phyloP scores from a whole-genome alignment of 1,284 basidiomycete genomes.

The Ustilago trichophora region DNA sequence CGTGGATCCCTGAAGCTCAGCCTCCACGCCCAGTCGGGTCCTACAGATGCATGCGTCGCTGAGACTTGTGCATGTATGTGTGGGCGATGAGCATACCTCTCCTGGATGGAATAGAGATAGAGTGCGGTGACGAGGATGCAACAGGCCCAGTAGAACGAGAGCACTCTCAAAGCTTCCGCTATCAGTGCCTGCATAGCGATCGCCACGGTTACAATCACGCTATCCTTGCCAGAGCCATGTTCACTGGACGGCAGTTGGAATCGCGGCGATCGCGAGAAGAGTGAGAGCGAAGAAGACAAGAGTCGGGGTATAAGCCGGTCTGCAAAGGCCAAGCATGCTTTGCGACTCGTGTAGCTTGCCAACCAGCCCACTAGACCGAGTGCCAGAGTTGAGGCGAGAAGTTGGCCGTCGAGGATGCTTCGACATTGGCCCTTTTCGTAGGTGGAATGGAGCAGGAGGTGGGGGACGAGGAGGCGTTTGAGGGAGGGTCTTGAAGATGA shows the following conservation, averaged over 20 bases:
- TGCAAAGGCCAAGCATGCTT: constrained; percentile 33
- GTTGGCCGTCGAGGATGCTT: constrained; percentile 31
- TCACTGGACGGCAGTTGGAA: constrained; percentile 14
- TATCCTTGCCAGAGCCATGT: constrained; percentile 13
- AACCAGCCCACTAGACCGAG: constrained; percentile 43
- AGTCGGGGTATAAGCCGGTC: constrained; percentile 38
- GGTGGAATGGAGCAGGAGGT: constrained; percentile 9
- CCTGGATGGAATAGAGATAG: constrained; percentile 43
- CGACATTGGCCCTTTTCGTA: constrained; percentile 31
- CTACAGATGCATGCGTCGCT: background rate
- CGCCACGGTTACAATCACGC: constrained; percentile 24
- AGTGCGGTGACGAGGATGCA: constrained; percentile 43
- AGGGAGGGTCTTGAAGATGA: constrained; percentile 20
- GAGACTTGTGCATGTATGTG: background rate
- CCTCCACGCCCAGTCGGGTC: constrained; percentile 40
- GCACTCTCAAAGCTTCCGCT: constrained; percentile 29
- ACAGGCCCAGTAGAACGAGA: constrained; percentile 45
- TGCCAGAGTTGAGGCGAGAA: constrained; percentile 20
- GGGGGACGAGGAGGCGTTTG: background rate
- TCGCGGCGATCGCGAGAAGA: constrained; percentile 17
- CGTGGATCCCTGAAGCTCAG: constrained; percentile 38
- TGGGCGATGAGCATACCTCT: constrained; percentile 10
- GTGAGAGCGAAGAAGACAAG: constrained; percentile 18
- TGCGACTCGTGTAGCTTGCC: constrained; percentile 36
- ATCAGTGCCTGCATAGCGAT: constrained; percentile 41